These are phyloP conservation scores for Aurinia saxatilis DNA, from an alignment of 345 rosid genomes.

Conservation along the genomic window DNA sequence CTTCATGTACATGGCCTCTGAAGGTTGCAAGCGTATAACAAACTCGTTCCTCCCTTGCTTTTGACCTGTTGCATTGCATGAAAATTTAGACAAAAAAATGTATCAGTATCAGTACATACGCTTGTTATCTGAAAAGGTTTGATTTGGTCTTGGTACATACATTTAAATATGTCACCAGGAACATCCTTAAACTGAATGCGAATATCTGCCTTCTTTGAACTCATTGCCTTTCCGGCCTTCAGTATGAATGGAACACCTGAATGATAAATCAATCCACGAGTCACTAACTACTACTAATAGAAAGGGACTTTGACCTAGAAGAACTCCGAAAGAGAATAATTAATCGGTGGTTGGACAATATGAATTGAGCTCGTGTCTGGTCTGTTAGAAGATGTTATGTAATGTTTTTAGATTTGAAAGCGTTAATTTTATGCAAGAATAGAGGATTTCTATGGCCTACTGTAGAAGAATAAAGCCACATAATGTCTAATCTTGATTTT, in stretches of 20 bases:
- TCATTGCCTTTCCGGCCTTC: constrained; percentile 97
- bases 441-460: neutral
- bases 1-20: constrained; percentile 98
- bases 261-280: constrained; percentile 11
- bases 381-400: neutral
- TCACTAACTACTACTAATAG: neutral
- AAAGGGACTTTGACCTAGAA: neutral
- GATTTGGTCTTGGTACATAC: constrained; percentile 32
- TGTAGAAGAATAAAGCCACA: neutral
- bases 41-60: constrained; percentile 98
- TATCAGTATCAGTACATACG: neutral
- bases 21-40: constrained; percentile 94
- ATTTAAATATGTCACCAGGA: constrained; percentile 94
- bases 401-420: neutral
- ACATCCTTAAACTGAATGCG: constrained; percentile 97
- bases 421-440: neutral
- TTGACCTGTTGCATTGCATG: constrained; percentile 40
- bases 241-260: constrained; percentile 93
- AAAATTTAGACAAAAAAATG: neutral
- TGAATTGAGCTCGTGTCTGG: neutral
- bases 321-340: neutral
- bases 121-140: neutral
- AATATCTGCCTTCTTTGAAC: constrained; percentile 97
- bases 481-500: neutral
- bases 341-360: neutral